Conservation (phyloP, 2,329 filamentous ascomycete species). For the Exophiala calicioides region DNA sequence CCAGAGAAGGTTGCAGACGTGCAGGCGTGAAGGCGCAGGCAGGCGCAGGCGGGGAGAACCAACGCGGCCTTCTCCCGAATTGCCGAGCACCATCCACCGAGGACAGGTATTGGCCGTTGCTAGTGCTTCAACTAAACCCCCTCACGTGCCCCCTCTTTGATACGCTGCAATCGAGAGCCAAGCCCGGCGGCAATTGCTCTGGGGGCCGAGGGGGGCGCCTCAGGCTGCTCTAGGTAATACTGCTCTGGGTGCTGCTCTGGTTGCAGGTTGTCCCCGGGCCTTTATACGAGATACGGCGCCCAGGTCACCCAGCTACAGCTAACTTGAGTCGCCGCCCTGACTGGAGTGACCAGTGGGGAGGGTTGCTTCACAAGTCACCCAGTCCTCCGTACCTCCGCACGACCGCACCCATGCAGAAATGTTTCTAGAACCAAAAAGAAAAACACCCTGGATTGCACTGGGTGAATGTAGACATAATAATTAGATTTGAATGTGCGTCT, state of each 20-base stretch:
- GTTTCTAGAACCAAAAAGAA: constrained; percentile 2
- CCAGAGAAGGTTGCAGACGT: too few species aligned
- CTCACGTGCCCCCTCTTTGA: too few species aligned
- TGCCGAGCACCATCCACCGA: neutral
- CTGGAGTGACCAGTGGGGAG: neutral
- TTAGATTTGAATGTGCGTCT: too few species aligned
- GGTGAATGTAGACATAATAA: too few species aligned
- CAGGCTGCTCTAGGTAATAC: too few species aligned
- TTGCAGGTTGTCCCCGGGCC: too few species aligned
- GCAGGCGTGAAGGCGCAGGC: constrained; percentile 5
- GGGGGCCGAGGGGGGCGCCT: neutral
- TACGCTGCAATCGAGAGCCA: constrained; percentile 3
- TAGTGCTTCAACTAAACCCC: too few species aligned
- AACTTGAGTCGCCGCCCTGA: too few species aligned
- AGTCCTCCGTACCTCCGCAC: constrained; percentile 2
- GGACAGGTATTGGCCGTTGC: too few species aligned
- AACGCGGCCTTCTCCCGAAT: neutral
- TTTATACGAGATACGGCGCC: constrained; percentile 11
- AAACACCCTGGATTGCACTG: neutral
- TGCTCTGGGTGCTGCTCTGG: too few species aligned
- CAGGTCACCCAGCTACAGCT: neutral
- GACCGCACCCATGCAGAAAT: neutral
- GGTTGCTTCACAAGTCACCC: too few species aligned
- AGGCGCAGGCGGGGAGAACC: constrained; percentile 4
- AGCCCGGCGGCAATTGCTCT: constrained; percentile 1